Conservation (phyloP, 2,329 filamentous ascomycete species). For the Neonectria coccinea region DNA sequence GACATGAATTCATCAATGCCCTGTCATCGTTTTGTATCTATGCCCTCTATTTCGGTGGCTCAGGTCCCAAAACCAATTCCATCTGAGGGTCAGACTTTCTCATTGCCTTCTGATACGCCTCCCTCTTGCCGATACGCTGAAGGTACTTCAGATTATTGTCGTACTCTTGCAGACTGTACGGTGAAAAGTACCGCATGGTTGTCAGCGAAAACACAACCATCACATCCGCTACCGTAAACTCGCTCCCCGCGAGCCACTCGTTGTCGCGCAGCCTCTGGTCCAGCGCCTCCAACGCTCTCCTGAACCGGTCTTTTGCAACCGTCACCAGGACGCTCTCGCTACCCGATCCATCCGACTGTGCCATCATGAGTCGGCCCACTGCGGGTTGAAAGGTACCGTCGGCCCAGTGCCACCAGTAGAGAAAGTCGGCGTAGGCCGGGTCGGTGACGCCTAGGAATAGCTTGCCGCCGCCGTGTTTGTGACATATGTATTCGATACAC, state of each 20-base stretch:
- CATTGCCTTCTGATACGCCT: conserved; percentile 61
- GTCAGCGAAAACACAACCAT: conserved; percentile 72
- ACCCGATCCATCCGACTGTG: conserved; percentile 30
- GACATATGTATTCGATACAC: conserved; percentile 71
- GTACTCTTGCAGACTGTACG: conserved; percentile 56
- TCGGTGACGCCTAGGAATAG: conserved; percentile 60
- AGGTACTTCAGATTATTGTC: conserved; percentile 60
- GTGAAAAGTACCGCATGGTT: conserved; percentile 67
- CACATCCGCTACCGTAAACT: conserved; percentile 74
- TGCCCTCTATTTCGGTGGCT: conserved; percentile 25
- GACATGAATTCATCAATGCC: too few relatives aligned
- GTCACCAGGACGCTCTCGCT: conserved; percentile 44
- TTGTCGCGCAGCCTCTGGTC: conserved; percentile 61
- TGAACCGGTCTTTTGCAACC: conserved; percentile 50
- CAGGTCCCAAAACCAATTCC: conserved; percentile 47
- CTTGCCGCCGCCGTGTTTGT: conserved; percentile 62
- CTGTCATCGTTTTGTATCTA: too few relatives aligned
- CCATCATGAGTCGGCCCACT: conserved; percentile 53
- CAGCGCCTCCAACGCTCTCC: conserved; percentile 59
- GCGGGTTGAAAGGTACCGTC: conserved; percentile 59
- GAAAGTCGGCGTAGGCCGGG: conserved; percentile 67
- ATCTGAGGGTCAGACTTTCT: conserved; percentile 62
- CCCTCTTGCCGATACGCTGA: conserved; percentile 55
- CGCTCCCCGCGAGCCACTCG: conserved; percentile 68
- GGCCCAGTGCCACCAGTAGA: conserved; percentile 74